phyloP scores from a whole-genome alignment of 78 protist genomes.

The slime mould (Dictyostelium discoideum) region DNA sequence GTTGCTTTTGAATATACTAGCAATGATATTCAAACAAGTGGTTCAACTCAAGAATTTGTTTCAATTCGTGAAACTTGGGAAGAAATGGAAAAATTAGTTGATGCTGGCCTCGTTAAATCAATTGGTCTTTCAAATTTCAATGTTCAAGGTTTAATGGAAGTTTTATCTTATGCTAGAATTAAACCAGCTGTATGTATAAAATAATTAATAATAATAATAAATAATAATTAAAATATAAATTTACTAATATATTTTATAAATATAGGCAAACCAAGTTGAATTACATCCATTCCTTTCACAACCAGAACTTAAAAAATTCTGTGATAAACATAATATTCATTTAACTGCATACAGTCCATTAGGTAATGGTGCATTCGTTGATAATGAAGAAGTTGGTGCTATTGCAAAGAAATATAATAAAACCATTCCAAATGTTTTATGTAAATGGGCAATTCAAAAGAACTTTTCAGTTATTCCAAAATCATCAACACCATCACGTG shows the following conservation, averaged over 20 bases:
- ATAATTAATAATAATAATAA: too few species aligned
- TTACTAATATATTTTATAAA: too few species aligned
- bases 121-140: conserved; percentile 84
- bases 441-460: conserved; percentile 28
- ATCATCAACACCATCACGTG: conserved; percentile 20
- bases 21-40: neutral
- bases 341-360: conserved; percentile 83
- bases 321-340: conserved; percentile 37
- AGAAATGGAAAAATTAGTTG: conserved; percentile 89
- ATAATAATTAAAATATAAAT: too few species aligned
- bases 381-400: conserved; percentile 36
- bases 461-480: conserved; percentile 79
- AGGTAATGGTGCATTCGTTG: conserved; percentile 69
- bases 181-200: conserved; percentile 61
- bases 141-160: conserved; percentile 26
- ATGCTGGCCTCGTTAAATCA: conserved; percentile 63
- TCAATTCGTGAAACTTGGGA: conserved; percentile 88
- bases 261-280: conserved; percentile 84
- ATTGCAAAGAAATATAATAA: conserved; percentile 80
- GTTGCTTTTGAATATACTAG: conserved; percentile 57
- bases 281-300: conserved; percentile 86
- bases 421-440: conserved; percentile 69
- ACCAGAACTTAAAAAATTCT: conserved; percentile 27
- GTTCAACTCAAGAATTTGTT: conserved; percentile 6
- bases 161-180: conserved; percentile 64